Evolutionary conservation across 192 early-diverging fungal genomes (phyloP).

Genomic region (Coemansia sp.): DNA sequence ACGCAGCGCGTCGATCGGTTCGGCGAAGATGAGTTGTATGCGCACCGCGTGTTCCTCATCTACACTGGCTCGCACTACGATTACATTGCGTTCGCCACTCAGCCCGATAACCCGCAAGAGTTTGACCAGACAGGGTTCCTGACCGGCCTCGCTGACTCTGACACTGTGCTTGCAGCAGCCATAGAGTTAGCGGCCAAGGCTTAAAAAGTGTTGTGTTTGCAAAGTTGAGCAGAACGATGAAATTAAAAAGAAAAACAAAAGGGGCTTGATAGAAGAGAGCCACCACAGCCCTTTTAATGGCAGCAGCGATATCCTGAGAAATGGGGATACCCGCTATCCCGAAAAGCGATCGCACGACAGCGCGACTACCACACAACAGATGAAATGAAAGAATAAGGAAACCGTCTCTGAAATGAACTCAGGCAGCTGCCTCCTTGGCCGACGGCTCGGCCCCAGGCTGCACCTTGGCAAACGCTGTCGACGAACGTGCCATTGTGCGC

Average conservation of each 20-base stretch:
- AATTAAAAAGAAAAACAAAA: too few species aligned
- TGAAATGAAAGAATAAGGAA: too few species aligned
- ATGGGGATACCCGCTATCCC: too few species aligned
- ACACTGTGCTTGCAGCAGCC: conserved; percentile 12
- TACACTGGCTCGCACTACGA: conserved; percentile 72
- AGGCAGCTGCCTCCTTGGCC: too few species aligned
- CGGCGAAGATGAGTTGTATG: conserved; percentile 56
- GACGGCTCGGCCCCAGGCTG: neutral
- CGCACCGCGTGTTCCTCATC: conserved; percentile 48
- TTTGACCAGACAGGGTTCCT: conserved; percentile 65
- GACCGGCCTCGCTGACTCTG: conserved; percentile 7
- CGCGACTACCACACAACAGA: too few species aligned
- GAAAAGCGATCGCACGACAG: too few species aligned
- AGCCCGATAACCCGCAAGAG: conserved; percentile 31
- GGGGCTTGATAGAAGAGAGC: too few species aligned
- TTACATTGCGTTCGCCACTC: conserved; percentile 56
- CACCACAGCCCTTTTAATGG: too few species aligned
- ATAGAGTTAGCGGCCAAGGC: conserved; percentile 24
- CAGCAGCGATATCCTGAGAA: too few species aligned
- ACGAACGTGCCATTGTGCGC: conserved; percentile 95
- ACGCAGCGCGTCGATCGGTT: conserved; percentile 59
- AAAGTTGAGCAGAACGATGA: too few species aligned
- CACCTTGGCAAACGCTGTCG: conserved; percentile 49
- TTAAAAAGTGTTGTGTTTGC: too few species aligned
- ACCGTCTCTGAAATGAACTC: too few species aligned